Base-by-base conservation (phyloP, 1,139 yeast species). In the Saccharomyces hybrid region DNA sequence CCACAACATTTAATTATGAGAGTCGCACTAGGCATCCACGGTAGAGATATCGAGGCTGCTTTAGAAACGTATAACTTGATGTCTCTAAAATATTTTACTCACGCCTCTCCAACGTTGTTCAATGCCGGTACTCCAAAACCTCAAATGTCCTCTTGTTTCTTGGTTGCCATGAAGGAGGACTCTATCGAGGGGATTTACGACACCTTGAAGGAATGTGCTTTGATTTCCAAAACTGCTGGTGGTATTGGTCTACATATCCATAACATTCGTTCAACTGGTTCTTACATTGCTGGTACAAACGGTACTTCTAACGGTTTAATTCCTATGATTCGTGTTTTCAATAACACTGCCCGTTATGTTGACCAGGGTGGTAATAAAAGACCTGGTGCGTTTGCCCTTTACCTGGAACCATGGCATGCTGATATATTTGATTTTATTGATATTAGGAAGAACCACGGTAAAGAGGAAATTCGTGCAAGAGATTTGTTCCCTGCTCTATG, bases 291-390 rank as follows among this genome's bases (percentile, higher is more conserved):
- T 53, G 91, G 95, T 57, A 85, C 96, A 13, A 88, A 87, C 70
- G 97, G 97, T 60, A 84, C 89, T n/a, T 87, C 96, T 23, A 88
- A 84, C 68, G 97, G 97, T 55, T 76, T 88, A 59, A 82, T 88
- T 50, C 97, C 97, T 47, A 89, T 88, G 96, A 78, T 89, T 50
- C 80, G 96, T 61, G 96, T 88, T 26, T 88, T 81, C 75, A 88
- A 88, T 75, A 87, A 87, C 71, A 88, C 96, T 47, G 96, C 96
- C 20, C 79, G 96, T 66, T 88, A 88, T 67, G 96, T 88, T 38
- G 96, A 88, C 68, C 96, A 88, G 74, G 96, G 96, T 67, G 96
- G 96, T 61, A 88, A 88, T 75, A 88, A 88, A 73, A 80, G 96
- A 67, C 96, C 96, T 4, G 96, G 96, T 64, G 96, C 96, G 5